Percentiles rank a stretch among this genome's conserved stretches.
Evolutionary conservation across 768 basidiomycete species (phyloP).

Genomic region (Arthromyces matolae): DNA sequence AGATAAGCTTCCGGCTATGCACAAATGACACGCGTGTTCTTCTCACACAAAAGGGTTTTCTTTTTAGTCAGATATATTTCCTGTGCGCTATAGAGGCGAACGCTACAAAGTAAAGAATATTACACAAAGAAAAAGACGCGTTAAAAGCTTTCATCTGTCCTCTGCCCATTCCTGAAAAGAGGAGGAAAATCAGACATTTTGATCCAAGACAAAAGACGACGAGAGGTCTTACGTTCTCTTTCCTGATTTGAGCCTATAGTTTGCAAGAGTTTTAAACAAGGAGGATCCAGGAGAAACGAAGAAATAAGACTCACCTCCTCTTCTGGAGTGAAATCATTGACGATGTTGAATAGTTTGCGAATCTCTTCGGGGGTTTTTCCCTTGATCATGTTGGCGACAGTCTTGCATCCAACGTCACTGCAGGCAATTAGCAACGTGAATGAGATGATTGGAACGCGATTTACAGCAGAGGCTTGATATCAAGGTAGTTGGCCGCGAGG

Average conservation of each 20-base stretch:
- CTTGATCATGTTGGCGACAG: constrained; percentile 99
- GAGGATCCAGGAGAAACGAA: background rate
- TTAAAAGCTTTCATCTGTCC: constrained; percentile 66
- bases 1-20: constrained; percentile 1
- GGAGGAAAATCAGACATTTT: constrained; percentile 20
- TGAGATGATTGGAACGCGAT: constrained; percentile 21
- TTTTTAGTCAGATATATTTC: too few species aligned
- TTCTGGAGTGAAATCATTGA: constrained; percentile 97
- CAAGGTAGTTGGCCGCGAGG: constrained; percentile 98
- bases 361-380: constrained; percentile 99
- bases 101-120: constrained; percentile 12
- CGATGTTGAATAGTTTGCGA: constrained; percentile 95
- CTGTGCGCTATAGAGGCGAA: constrained; percentile 21
- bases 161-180: constrained; percentile 82
- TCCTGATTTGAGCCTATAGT: constrained; percentile 91
- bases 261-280: constrained; percentile 10
- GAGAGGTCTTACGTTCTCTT: constrained; percentile 81
- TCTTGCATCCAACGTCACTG: constrained; percentile 97
- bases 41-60: background rate
- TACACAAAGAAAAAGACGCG: constrained; percentile 7
- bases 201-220: constrained; percentile 4
- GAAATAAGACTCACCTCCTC: constrained; percentile 87
- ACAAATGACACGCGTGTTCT: background rate
- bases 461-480: constrained; percentile 97
- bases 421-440: background rate